Evolutionary conservation across 108 stramenopile genomes (phyloP).

Genomic region (Pseudonitzschia multiseries): DNA sequence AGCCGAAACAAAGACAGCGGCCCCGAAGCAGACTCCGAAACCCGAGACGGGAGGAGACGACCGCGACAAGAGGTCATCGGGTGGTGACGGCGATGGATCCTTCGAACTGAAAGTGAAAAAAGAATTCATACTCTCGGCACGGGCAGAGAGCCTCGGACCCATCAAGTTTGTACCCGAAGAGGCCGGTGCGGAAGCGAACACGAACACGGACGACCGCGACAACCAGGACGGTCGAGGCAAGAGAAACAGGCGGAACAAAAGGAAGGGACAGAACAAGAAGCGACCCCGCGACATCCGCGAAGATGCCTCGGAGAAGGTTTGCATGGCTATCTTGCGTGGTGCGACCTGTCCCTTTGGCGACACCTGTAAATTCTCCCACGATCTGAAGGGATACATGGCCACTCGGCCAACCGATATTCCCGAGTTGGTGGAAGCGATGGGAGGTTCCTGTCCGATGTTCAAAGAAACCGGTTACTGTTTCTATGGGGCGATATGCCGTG

Average conservation of each 20-base stretch:
- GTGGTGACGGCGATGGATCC: background rate
- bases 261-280: constrained; percentile 66
- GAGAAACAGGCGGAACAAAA: constrained; percentile 28
- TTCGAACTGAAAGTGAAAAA: constrained; percentile 54
- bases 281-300: constrained; percentile 70
- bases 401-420: constrained; percentile 56
- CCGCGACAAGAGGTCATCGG: constrained; percentile 1
- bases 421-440: constrained; percentile 37
- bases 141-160: constrained; percentile 35
- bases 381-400: constrained; percentile 65
- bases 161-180: constrained; percentile 11
- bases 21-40: background rate
- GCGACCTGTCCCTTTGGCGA: constrained; percentile 56
- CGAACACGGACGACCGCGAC: constrained; percentile 21
- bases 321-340: constrained; percentile 57
- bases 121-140: constrained; percentile 44
- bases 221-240: constrained; percentile 5
- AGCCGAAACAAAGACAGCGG: background rate
- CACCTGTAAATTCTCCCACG: constrained; percentile 81
- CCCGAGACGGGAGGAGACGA: background rate
- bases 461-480: constrained; percentile 56
- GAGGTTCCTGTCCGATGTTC: constrained; percentile 54
- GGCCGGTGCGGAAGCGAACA: background rate
- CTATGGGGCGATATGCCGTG: constrained; percentile 75
- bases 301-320: constrained; percentile 52